A percentile compares a stretch with the other conserved stretches of the same genome.
phyloP scores from a whole-genome alignment of 2,329 filamentous ascomycete species.

The Clarireedia hainanense region DNA sequence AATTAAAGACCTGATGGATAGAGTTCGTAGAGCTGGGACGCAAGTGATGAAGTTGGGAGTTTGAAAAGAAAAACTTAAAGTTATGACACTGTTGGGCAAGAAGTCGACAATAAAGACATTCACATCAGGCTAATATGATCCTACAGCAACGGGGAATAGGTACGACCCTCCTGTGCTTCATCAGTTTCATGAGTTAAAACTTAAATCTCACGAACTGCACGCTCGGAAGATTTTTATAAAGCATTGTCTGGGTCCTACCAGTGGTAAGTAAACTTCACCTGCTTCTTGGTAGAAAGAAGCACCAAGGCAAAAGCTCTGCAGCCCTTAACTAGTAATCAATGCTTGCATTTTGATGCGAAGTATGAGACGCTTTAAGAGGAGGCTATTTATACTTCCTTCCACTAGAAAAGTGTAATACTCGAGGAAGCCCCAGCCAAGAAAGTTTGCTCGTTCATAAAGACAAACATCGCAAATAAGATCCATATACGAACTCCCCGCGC shows the following conservation, averaged over 20 bases:
- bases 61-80: too few relatives aligned
- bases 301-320: neutral
- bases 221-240: neutral
- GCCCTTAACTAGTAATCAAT: neutral
- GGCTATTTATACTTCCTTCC: neutral
- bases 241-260: neutral
- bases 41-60: too few relatives aligned
- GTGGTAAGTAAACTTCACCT: neutral
- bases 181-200: neutral
- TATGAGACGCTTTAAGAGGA: neutral
- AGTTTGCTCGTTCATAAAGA: neutral
- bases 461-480: neutral
- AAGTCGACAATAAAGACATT: neutral
- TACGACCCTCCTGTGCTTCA: neutral
- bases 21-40: too few relatives aligned
- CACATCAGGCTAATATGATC: too few relatives aligned
- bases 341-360: neutral
- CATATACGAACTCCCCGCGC: neutral
- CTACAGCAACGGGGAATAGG: neutral
- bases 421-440: neutral
- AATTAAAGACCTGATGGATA: too few relatives aligned
- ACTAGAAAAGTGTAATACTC: neutral
- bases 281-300: neutral
- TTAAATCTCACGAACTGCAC: neutral
- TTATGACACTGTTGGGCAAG: neutral